These are phyloP conservation scores for Sugiyamaella sp. DNA, from an alignment of 1,139 yeast genomes.

Conservation along the genomic window DNA sequence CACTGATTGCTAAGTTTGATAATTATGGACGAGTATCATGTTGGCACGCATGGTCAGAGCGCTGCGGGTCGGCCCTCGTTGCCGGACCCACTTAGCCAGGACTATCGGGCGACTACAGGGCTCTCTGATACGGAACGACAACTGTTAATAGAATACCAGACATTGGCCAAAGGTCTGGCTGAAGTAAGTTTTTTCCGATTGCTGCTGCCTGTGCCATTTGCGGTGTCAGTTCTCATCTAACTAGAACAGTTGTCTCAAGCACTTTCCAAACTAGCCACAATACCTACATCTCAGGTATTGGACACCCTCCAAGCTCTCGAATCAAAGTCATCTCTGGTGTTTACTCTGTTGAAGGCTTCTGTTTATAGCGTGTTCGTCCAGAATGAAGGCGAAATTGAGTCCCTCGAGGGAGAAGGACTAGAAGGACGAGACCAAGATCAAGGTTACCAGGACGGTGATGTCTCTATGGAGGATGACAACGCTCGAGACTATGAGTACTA, in stretches of 20 bases:
- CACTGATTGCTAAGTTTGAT: too few relatives aligned
- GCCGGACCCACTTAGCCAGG: slow-evolving; percentile 19
- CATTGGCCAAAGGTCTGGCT: slow-evolving; percentile 35
- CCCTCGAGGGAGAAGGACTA: slow-evolving; percentile 8
- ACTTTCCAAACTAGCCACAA: slow-evolving; percentile 27
- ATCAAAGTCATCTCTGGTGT: slow-evolving; percentile 58
- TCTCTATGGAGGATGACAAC: slow-evolving; percentile 44
- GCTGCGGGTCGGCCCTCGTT: not conserved
- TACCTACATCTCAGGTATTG: slow-evolving; percentile 45
- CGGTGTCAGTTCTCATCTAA: slow-evolving; percentile 5
- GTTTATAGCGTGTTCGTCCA: slow-evolving; percentile 56
- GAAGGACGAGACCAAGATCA: slow-evolving; percentile 15
- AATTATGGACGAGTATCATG: slow-evolving; percentile 10
- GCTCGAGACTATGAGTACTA: slow-evolving; percentile 50
- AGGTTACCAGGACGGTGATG: slow-evolving; percentile 16
- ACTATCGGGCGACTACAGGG: slow-evolving; percentile 33
- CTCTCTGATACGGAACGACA: slow-evolving; percentile 34
- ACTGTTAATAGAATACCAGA: slow-evolving; percentile 39
- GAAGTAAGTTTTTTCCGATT: slow-evolving; percentile 30
- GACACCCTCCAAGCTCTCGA: slow-evolving; percentile 56
- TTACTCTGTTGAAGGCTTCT: slow-evolving; percentile 61
- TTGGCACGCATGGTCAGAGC: not conserved
- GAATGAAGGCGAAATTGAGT: slow-evolving; percentile 39
- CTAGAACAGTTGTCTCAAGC: slow-evolving; percentile 32
- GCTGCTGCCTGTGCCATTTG: not conserved